Evolutionary conservation across 73 alveolate genomes (phyloP), one percentile per base, ranked within the genome.

Genomic region (Paramecium primaurelia): DNA sequence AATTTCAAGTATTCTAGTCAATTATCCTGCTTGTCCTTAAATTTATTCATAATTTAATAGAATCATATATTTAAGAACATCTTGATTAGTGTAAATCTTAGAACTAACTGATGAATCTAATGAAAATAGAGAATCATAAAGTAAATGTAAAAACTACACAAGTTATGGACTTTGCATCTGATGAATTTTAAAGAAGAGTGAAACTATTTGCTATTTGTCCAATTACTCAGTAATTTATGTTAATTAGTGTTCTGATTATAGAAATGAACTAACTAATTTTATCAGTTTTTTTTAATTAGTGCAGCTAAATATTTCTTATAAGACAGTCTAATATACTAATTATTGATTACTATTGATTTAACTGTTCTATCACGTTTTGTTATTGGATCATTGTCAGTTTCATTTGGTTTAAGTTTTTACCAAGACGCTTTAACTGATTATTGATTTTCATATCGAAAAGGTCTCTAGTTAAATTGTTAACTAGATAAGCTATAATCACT

Each of bases 41-140:
- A 80, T 20, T 45, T 80, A 80, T 80, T 80, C 91, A 36, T 80
- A 80, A 80, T 47, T 80, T n/a, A 37, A 37, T 4, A 73, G 18
- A 32, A 73, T 37, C 8, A 73, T 73, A 18, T 73, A 73, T 38
- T 18, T 73, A 30, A 73, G 47, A 37, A 73, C 59, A 9, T 64
- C 84, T 28, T 64, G 47, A 64, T 28, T 4, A 12, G 84, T 64
- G 12, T 64, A 64, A 64, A 64, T 64, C 47, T 64, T 64, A n/a
- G 84, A 64, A 64, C 84, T 64, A 34, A 34, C 47, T 14, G 84
- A 64, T 64, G 84, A 64, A 8, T 64, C 84, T n/a, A 64, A 64
- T 0, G 42, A 64, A 34, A 64, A 64, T 28, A 64, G 5, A 64
- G 84, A 64, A 64, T 64, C 84, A 64, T 64, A 64, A 32, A 64